Evolutionary conservation across 2,329 filamentous ascomycete genomes (phyloP), one percentile per base, ranked within the genome.

Genomic region (Neopestalotiopsis clavispora): DNA sequence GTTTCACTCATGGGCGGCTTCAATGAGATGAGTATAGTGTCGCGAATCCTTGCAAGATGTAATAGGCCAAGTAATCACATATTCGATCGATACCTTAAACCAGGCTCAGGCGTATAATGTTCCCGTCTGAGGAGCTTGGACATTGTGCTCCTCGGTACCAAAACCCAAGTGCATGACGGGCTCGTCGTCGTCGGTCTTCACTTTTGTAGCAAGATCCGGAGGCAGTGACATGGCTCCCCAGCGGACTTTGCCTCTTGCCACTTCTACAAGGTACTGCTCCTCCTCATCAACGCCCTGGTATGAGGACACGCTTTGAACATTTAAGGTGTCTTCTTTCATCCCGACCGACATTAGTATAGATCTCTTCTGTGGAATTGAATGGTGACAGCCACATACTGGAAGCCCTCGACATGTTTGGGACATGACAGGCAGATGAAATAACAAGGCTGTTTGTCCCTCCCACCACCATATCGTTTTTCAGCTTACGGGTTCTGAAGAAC

Each of bases 401-500:
- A 10, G 12, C 7, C 2, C 28, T 23, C 14, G 14, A 17, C 2
- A 59, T 30, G 2, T n/a, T 4, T 1, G 73, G 73, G 13, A 65
- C 69, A 63, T 75, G 74, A 32, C 74, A 75, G 10, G 74, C 71
- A 49, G 73, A 70, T 4, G 74, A 73, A 1, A 75, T 45, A 2
- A 73, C 72, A 4, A 75, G 68, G 1, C 72, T 74, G 58, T 75
- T 75, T 23, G 68, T 71, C 3, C 72, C 74, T 2, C 72, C 61
- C 7, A 65, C 67, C 2, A 71, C 64, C 60, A 73, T 75, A 17
- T 72, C 71, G 3, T 65, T n/a, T 2, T 74, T 70, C 1, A 75
- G 68, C 7, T 58, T 68, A 6, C 70, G 72, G 5, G 67, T 40
- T 49, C 70, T 65, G 7, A 75, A 56, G 14, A 72, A 17, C 2